Evolutionary conservation across 371 early-diverging fungal genomes (phyloP), one percentile per base, ranked within the genome.

Genomic region (Mortierella sp.): DNA sequence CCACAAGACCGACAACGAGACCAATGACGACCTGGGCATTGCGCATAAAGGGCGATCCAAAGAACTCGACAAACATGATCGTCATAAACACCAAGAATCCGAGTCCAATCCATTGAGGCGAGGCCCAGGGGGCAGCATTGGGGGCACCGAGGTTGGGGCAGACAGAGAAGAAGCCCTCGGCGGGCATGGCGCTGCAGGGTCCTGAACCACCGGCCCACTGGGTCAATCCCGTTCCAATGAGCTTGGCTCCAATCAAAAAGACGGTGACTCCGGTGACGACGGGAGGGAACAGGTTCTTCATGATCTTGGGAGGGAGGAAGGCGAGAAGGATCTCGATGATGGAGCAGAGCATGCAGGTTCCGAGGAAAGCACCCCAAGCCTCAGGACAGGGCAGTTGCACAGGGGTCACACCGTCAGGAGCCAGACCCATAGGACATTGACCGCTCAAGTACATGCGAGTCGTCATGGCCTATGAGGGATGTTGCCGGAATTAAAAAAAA

Each of bases 21-120:
- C 85, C 86, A 61, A 86, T 72, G 37, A 86, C 85, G 8, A 86
- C 91, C 22, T 87, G 87, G 34, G 89, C 85, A 61, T 91, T 91
- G 53, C 88, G 89, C 74, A 91, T 79, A 63, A 90, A 90, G 11
- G 91, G 89, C 4, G 91, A 91, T 0, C 91, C 91, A 47, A 91
- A 79, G 11, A 90, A 47, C 74, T 91, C 91, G 71, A 91, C 82
- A 48, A 91, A 40, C 63, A 89, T 85, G 73, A 91, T 91, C 24
- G 88, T 86, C 66, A 88, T 83, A 43, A 89, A 89, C 7, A 91
- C 91, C 70, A 87, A 76, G 22, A 88, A 86, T n/a, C 91, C 91
- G 2, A 91, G 73, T 11, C 89, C 90, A 67, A 89, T 88, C 81
- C 82, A 90, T 53, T 84, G 85, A 22, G 88, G 76, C n/a, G 79